Percentiles rank a stretch among this genome's conserved stretches.
Evolutionary conservation across 371 early-diverging fungal species (phyloP).

Genomic region (Haplosporangium sp.): DNA sequence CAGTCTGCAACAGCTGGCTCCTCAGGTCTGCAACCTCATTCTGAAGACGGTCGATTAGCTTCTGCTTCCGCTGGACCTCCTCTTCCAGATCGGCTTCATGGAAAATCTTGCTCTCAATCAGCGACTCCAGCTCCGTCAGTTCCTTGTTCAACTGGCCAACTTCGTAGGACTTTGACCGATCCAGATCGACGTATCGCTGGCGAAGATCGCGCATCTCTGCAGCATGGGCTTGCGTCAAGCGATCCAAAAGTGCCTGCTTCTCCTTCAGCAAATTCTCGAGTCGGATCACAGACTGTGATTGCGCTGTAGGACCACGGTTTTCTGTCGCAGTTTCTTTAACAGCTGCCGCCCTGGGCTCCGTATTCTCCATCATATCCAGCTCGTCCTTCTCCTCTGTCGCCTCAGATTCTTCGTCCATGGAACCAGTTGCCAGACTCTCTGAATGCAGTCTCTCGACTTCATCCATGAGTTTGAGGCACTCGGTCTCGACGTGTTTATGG

Average conservation of each 20-base stretch:
- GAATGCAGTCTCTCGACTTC: constrained; percentile 78
- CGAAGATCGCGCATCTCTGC: constrained; percentile 67
- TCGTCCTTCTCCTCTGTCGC: constrained; percentile 15
- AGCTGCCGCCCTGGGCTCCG: constrained; percentile 6
- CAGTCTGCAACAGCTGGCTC: constrained; percentile 26
- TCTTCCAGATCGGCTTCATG: constrained; percentile 81
- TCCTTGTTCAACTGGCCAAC: constrained; percentile 72
- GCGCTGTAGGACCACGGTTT: constrained; percentile 1
- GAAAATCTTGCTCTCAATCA: constrained; percentile 83
- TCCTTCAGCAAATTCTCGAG: constrained; percentile 59
- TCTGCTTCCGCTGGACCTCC: constrained; percentile 65
- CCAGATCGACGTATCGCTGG: constrained; percentile 64
- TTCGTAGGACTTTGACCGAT: constrained; percentile 68
- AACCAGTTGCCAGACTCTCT: constrained; percentile 59
- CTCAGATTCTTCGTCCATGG: constrained; percentile 35
- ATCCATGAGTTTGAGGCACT: constrained; percentile 79
- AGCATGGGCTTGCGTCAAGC: constrained; percentile 59
- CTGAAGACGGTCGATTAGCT: constrained; percentile 62
- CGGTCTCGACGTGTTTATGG: constrained; percentile 74
- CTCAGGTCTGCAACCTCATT: constrained; percentile 64
- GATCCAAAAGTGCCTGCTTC: constrained; percentile 64
- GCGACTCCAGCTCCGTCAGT: constrained; percentile 72
- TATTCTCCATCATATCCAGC: constrained; percentile 8
- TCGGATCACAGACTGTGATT: constrained; percentile 42
- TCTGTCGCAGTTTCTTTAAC: constrained; percentile 1